Evolutionary conservation across 192 early-diverging fungal genomes (phyloP).

Genomic region (Radiomyces spectabilis): DNA sequence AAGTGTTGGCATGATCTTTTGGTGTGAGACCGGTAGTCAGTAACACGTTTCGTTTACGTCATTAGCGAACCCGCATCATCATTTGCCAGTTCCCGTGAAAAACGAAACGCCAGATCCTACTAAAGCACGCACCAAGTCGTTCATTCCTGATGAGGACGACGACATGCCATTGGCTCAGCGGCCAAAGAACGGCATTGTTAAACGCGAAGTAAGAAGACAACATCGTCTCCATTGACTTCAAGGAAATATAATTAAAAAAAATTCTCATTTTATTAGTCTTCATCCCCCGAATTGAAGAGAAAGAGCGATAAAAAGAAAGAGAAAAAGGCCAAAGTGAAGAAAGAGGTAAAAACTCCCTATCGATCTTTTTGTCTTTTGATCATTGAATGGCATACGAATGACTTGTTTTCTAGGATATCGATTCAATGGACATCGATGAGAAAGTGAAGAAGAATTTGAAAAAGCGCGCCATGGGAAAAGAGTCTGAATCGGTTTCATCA

Average conservation of each 20-base stretch:
- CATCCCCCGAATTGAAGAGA: neutral
- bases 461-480: conserved; percentile 28
- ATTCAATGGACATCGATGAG: conserved; percentile 5
- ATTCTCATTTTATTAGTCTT: neutral
- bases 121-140: conserved; percentile 9
- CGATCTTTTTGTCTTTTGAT: neutral
- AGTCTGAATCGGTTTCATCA: too few relatives aligned
- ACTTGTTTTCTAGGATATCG: neutral
- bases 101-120: conserved; percentile 2
- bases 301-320: too few relatives aligned
- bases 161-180: conserved; percentile 34
- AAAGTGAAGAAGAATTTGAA: conserved; percentile 8
- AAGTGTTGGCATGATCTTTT: neutral
- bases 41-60: neutral
- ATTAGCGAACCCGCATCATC: neutral
- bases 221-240: conserved; percentile 8
- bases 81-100: conserved; percentile 1
- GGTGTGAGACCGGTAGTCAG: neutral
- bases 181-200: neutral
- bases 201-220: conserved; percentile 10
- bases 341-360: conserved; percentile 5
- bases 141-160: conserved; percentile 15
- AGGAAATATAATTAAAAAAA: neutral
- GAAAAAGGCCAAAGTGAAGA: neutral
- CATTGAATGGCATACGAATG: too few relatives aligned